phyloP scores from a whole-genome alignment of 495 filamentous ascomycete species.

The Aspergillus avenaceus region DNA sequence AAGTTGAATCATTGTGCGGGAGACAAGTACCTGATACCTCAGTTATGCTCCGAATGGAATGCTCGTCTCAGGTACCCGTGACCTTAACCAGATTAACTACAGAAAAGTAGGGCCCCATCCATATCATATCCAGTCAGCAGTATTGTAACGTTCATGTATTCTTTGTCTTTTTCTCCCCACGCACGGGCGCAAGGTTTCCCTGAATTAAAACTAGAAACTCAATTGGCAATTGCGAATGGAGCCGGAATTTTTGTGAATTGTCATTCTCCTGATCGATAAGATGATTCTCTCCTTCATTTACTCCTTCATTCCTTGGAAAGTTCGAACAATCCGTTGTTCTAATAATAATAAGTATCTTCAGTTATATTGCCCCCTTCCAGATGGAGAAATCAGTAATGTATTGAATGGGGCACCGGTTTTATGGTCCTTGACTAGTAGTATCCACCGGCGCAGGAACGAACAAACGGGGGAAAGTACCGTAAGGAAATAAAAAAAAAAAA shows the following conservation, averaged over 20 bases:
- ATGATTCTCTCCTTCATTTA: too few relatives aligned
- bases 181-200: conserved; percentile 10
- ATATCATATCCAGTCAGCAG: too few relatives aligned
- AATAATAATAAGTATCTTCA: not conserved
- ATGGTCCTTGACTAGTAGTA: conserved; percentile 15
- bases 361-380: not conserved
- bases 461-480: conserved; percentile 4
- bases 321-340: not conserved
- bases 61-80: not conserved
- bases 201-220: not conserved
- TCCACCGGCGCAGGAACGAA: conserved; percentile 18
- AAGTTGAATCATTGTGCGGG: not conserved
- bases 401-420: too few relatives aligned
- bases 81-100: not conserved
- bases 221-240: not conserved
- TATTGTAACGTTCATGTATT: too few relatives aligned
- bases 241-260: not conserved
- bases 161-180: too few relatives aligned
- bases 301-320: not conserved
- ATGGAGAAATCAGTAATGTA: too few relatives aligned
- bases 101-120: too few relatives aligned
- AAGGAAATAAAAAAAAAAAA: not conserved
- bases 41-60: not conserved
- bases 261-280: too few relatives aligned
- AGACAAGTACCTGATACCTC: not conserved